These are phyloP conservation scores for Oryza longistaminata DNA, from an alignment of 176 grass and related monocot species.

Conservation along the genomic window DNA sequence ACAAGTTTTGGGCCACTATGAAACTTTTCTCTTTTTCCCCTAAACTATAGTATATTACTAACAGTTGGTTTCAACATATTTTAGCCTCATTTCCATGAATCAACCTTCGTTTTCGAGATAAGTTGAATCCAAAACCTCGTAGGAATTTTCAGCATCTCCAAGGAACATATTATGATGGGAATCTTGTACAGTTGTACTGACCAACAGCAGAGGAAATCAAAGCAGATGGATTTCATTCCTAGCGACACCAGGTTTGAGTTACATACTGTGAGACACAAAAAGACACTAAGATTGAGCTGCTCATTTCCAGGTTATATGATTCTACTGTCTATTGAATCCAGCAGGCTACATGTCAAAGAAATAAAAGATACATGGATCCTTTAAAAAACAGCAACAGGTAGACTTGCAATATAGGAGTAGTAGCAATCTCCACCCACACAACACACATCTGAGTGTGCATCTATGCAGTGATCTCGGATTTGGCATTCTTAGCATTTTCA, in stretches of 20 bases:
- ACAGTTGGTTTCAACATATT: too few relatives aligned
- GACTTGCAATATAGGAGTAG: not conserved
- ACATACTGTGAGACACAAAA: not conserved
- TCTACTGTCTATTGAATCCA: slow-evolving; percentile 9
- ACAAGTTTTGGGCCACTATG: not conserved
- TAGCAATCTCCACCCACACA: slow-evolving; percentile 2
- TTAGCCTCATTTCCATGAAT: too few relatives aligned
- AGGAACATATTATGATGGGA: not conserved
- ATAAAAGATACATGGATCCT: not conserved
- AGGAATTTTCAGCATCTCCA: not conserved
- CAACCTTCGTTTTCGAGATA: not conserved
- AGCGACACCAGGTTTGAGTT: not conserved
- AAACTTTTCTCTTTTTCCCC: not conserved
- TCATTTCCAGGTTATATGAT: slow-evolving; percentile 9
- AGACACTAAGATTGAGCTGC: not conserved
- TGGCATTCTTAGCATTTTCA: slow-evolving; percentile 41
- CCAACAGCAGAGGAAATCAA: not conserved
- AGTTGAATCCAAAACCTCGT: not conserved
- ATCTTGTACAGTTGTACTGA: not conserved
- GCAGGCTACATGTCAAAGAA: not conserved
- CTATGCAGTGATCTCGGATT: slow-evolving; percentile 40
- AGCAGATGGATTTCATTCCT: not conserved
- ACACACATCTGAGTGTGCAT: slow-evolving; percentile 14
- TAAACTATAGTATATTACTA: too few relatives aligned
- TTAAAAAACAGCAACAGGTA: not conserved